Evolutionary conservation across 2,329 filamentous ascomycete species (phyloP).

Genomic region (Cercospora janseana): DNA sequence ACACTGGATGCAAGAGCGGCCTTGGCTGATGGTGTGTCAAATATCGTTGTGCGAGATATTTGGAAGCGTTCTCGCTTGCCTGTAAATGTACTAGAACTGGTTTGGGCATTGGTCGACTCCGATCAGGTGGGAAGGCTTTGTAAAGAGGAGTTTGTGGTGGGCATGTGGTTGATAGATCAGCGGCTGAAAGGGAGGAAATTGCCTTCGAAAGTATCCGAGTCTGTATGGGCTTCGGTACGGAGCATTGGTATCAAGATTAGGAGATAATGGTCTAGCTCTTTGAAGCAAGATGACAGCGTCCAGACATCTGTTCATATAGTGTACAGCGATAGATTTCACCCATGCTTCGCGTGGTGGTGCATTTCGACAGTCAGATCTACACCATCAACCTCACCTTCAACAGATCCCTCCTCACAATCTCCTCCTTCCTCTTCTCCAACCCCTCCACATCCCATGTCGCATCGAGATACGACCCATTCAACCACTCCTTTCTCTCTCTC

Average conservation of each 20-base stretch:
- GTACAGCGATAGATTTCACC: no score
- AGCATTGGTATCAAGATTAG: slow-evolving; percentile 43
- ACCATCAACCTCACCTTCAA: slow-evolving; percentile 35
- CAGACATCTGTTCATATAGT: no score
- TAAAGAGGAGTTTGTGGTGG: slow-evolving; percentile 75
- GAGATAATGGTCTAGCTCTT: slow-evolving; percentile 11
- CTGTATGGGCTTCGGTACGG: slow-evolving; percentile 70
- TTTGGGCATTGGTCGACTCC: slow-evolving; percentile 72
- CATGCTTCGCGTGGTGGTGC: no score
- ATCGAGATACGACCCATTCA: slow-evolving; percentile 39
- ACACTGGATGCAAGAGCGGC: slow-evolving; percentile 14
- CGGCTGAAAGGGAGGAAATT: slow-evolving; percentile 75
- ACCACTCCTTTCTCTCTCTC: slow-evolving; percentile 39
- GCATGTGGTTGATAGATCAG: slow-evolving; percentile 80
- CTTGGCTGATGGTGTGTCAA: slow-evolving; percentile 52
- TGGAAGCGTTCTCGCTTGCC: slow-evolving; percentile 70
- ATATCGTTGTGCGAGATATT: slow-evolving; percentile 70
- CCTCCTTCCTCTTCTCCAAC: slow-evolving; percentile 35
- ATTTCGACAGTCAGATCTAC: no score
- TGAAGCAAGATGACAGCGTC: background rate
- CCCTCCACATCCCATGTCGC: slow-evolving; percentile 42
- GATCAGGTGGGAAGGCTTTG: slow-evolving; percentile 55
- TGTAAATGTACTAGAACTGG: slow-evolving; percentile 65
- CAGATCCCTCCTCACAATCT: slow-evolving; percentile 38
- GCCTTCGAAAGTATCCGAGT: slow-evolving; percentile 66